phyloP scores from a whole-genome alignment of 176 grass and related monocot genomes.

The Miscanthus lutarioriparius region DNA sequence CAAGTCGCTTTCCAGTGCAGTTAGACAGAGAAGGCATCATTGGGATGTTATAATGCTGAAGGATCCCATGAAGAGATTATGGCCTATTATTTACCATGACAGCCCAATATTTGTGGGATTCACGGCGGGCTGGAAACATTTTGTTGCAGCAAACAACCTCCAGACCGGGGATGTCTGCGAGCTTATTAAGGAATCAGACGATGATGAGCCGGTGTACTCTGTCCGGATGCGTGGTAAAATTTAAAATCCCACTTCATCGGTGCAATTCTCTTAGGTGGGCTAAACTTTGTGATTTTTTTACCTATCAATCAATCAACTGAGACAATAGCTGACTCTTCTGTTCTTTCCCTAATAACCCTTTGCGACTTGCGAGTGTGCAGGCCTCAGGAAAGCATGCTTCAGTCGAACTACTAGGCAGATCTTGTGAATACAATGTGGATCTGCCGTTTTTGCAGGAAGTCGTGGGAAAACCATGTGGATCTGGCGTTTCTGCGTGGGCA shows the following conservation, averaged over 20 bases:
- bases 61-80: conserved; percentile 50
- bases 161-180: conserved; percentile 36
- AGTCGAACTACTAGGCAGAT: background rate
- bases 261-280: too few species aligned
- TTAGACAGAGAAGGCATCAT: conserved; percentile 12
- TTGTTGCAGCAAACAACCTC: conserved; percentile 49
- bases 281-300: background rate
- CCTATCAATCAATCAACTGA: background rate
- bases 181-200: conserved; percentile 19
- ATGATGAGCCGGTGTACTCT: conserved; percentile 27
- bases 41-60: conserved; percentile 38
- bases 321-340: background rate
- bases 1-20: background rate
- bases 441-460: background rate
- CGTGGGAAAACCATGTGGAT: background rate
- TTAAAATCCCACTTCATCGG: background rate
- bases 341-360: background rate
- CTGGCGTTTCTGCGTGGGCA: background rate
- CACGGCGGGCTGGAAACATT: conserved; percentile 47
- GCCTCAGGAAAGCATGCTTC: background rate
- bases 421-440: background rate
- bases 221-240: conserved; percentile 27
- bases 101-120: conserved; percentile 40
- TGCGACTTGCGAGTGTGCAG: background rate
- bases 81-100: conserved; percentile 56